These are phyloP conservation scores for Cystobasidium tubakii DNA, from an alignment of 768 basidiomycete species.

Conservation along the genomic window DNA sequence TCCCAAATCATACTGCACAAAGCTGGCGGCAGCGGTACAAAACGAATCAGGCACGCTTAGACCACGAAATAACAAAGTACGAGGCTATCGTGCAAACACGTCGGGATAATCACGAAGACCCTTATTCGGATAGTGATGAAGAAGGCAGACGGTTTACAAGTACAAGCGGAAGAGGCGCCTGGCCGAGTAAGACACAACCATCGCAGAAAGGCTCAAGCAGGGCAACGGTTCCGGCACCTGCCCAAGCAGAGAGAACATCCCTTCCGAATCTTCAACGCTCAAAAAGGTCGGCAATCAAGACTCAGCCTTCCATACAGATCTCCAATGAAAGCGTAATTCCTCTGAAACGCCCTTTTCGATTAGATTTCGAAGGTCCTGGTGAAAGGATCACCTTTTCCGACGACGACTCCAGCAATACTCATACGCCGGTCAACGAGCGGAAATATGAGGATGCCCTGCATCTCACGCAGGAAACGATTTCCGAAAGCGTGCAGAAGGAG, in stretches of 20 bases:
- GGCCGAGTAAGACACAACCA: neutral
- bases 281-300: neutral
- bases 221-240: neutral
- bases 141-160: neutral
- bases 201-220: neutral
- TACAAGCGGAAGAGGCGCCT: neutral
- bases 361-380: conserved; percentile 3
- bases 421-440: neutral
- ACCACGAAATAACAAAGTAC: neutral
- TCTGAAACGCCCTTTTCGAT: neutral
- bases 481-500: neutral
- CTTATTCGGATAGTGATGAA: neutral
- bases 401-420: neutral
- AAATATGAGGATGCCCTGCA: neutral
- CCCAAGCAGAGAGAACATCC: neutral
- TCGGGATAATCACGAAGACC: conserved; percentile 11
- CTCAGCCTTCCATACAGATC: neutral
- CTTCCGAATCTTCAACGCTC: neutral
- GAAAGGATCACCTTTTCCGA: conserved; percentile 1
- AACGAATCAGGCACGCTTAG: conserved; percentile 6
- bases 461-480: neutral
- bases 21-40: conserved; percentile 24
- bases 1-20: conserved; percentile 9
- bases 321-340: neutral
- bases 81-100: conserved; percentile 2